Evolutionary conservation across 352 stramenopile genomes (phyloP).

Genomic region (Globisporangium canariense): DNA sequence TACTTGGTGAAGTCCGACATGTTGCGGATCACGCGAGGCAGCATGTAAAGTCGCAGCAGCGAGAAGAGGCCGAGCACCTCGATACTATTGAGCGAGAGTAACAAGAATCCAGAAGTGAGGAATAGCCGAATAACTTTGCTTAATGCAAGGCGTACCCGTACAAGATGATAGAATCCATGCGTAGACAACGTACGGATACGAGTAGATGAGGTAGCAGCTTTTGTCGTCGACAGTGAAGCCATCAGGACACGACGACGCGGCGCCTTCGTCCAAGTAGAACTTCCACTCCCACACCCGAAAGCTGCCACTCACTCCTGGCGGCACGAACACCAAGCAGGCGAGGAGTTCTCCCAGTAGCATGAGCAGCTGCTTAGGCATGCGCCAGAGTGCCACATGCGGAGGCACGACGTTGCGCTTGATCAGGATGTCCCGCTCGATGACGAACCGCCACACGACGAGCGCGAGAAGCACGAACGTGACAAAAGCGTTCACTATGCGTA

Average conservation of each 20-base stretch:
- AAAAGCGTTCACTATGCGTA: constrained; percentile 40
- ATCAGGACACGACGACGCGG: constrained; percentile 24
- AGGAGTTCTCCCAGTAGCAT: constrained; percentile 43
- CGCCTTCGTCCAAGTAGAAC: constrained; percentile 38
- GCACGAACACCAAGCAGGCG: constrained; percentile 49
- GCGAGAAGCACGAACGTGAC: constrained; percentile 48
- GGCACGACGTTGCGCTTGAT: constrained; percentile 61
- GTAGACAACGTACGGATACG: constrained; percentile 46
- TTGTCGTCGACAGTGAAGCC: constrained; percentile 29
- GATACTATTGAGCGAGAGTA: constrained; percentile 28
- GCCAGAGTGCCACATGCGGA: constrained; percentile 43
- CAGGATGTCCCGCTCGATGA: constrained; percentile 50
- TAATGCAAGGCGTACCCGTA: too few species aligned
- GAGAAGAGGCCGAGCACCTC: constrained; percentile 66
- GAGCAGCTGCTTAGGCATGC: constrained; percentile 43
- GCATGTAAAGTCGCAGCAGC: constrained; percentile 73
- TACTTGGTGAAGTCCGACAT: constrained; percentile 76
- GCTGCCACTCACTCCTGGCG: constrained; percentile 40
- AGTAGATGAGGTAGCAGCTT: constrained; percentile 68
- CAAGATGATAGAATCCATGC: too few species aligned
- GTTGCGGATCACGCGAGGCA: constrained; percentile 70
- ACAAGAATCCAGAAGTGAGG: neutral
- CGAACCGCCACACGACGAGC: constrained; percentile 55
- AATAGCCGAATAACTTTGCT: too few species aligned
- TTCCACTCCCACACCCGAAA: constrained; percentile 73